A percentile compares a stretch with the other conserved stretches of the same genome.
Conservation (phyloP, 305 asterid species). For the Ajuga reptans region DNA sequence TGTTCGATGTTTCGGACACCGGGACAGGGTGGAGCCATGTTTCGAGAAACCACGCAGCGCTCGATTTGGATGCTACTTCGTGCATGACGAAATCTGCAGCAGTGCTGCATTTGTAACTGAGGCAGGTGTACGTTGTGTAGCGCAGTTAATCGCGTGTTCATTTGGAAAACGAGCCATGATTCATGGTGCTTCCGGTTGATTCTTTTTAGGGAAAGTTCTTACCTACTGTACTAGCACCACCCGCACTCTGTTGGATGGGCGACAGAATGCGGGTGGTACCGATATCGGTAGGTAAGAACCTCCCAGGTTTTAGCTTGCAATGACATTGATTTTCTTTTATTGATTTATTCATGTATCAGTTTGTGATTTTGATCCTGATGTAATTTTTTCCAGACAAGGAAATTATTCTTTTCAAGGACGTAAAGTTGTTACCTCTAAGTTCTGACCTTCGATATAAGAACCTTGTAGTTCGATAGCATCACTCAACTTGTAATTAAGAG, state of each 20-base stretch:
- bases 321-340: neutral
- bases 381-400: neutral
- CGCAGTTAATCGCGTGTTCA: neutral
- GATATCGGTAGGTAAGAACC: too few species aligned
- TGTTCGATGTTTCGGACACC: conserved; percentile 39
- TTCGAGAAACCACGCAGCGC: conserved; percentile 59
- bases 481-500: too few species aligned
- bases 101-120: conserved; percentile 46
- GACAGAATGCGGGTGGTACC: too few species aligned
- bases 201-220: neutral
- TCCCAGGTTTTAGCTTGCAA: neutral
- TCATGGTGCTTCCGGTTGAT: conserved; percentile 9
- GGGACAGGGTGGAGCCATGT: conserved; percentile 55
- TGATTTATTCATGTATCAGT: neutral
- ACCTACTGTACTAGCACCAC: too few species aligned
- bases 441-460: too few species aligned
- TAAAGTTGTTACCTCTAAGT: too few species aligned
- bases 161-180: neutral
- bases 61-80: conserved; percentile 65
- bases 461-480: too few species aligned
- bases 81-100: conserved; percentile 76
- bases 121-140: neutral
- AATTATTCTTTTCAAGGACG: too few species aligned
- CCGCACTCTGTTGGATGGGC: too few species aligned
- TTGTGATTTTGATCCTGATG: conserved; percentile 17